Evolutionary conservation across 768 basidiomycete species (phyloP).

Genomic region (Xerocomus spinulosus): DNA sequence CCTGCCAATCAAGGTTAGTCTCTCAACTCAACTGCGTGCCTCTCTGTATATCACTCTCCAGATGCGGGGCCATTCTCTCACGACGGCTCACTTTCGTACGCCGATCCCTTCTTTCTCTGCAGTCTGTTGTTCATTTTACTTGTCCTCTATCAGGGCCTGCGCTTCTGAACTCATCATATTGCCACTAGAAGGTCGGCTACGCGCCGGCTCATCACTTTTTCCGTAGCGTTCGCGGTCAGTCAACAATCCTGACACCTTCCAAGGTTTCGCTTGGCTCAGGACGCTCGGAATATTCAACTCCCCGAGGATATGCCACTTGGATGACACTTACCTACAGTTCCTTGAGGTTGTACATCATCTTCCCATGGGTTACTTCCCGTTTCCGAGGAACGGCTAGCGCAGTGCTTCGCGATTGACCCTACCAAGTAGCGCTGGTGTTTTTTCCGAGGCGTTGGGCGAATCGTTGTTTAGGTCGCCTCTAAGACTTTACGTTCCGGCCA

Average conservation of each 20-base stretch:
- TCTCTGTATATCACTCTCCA: background rate
- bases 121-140: background rate
- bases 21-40: constrained; percentile 3
- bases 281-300: no score
- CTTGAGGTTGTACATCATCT: background rate
- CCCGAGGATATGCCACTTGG: background rate
- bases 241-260: background rate
- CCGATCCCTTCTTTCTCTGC: background rate
- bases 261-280: background rate
- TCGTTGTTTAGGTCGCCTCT: background rate
- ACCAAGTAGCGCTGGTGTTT: background rate
- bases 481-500: background rate
- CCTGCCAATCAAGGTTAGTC: constrained; percentile 1
- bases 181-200: background rate
- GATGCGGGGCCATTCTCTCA: background rate
- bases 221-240: background rate
- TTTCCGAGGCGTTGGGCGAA: background rate
- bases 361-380: background rate
- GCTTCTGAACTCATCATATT: background rate
- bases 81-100: background rate
- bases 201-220: background rate
- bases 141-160: background rate
- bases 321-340: background rate
- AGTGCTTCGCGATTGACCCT: background rate
- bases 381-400: background rate